phyloP scores from a whole-genome alignment of 1,284 basidiomycete genomes.

The Ustilago nuda region DNA sequence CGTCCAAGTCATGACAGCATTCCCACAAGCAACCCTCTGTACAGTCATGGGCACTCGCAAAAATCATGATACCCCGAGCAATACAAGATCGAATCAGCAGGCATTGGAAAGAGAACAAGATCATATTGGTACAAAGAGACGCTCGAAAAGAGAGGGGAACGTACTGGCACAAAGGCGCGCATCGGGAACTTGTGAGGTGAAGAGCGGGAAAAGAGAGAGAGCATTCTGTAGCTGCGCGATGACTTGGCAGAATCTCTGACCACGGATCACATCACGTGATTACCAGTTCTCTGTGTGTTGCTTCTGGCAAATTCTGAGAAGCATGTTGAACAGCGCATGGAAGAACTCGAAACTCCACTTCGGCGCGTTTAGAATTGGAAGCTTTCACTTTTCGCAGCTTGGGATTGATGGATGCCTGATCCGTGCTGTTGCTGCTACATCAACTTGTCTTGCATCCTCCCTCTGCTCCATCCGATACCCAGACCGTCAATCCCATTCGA shows the following conservation, averaged over 20 bases:
- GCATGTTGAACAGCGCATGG: slow-evolving; percentile 11
- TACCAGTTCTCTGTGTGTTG: background rate
- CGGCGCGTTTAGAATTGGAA: slow-evolving; percentile 12
- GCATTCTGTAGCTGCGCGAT: too few species aligned
- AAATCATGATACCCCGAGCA: background rate
- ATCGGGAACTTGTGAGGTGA: background rate
- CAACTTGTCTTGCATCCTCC: background rate
- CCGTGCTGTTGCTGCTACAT: slow-evolving; percentile 16
- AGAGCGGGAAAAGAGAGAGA: background rate
- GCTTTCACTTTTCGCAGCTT: background rate
- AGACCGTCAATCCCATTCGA: background rate
- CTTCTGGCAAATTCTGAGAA: slow-evolving; percentile 43
- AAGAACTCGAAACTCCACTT: slow-evolving; percentile 23
- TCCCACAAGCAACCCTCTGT: background rate
- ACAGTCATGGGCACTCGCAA: background rate
- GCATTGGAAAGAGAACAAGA: background rate
- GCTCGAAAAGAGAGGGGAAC: too few species aligned
- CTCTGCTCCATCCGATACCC: background rate
- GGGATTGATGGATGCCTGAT: slow-evolving; percentile 14
- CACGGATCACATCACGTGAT: too few species aligned
- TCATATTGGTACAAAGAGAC: background rate
- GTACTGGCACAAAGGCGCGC: background rate
- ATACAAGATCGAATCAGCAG: background rate
- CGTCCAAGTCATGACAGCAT: background rate
- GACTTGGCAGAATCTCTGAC: too few species aligned